Base-by-base conservation (phyloP, 1,139 yeast genomes). In the Nematodospora anomalae region DNA sequence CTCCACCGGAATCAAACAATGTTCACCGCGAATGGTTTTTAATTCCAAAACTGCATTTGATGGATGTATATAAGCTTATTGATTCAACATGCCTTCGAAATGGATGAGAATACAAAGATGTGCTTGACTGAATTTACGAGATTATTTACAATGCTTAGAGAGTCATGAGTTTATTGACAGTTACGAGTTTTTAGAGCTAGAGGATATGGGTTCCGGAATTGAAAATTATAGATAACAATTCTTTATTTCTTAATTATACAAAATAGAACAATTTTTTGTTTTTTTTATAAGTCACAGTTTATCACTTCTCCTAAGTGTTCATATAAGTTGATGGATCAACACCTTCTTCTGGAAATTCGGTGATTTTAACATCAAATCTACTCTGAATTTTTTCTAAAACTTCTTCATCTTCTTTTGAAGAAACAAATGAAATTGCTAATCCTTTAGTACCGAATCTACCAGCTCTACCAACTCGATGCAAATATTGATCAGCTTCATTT, bases 361-460 rank as follows among this genome's bases (percentile, higher is more conserved):
- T 75, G 57, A 90, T 82, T 72, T 89, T 87, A 51, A 92, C 98
- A 64, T 92, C 97, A 68, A 92, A 92, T 70, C 98, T 83, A 53
- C 89, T 94, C 75, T 92, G 98, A 57, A 92, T 92, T 71, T 88
- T 85, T 57, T 79, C 88, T 64, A 94, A 77, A 36, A 90, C 87
- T 69, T 84, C 88, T 64, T 88, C 89, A 59, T 92, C 98, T 48
- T 83, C 94, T 54, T 81, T 84, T 42, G 80, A 74, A 28, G 95
- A 77, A 38, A 92, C 95, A 53, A 92, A 86, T 34, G 97, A 88
- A 44, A 92, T 77, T 38, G 97, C 96, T 56, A 92, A 81, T 71
- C 98, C 98, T 74, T 92, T 92, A 62, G 98, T 92, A 75, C 98
- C 98, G 58, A 92, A 92, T 78, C 98, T 89, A 70, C 98, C 98